Base-by-base conservation (phyloP, 192 early-diverging fungal genomes). In the Dissophora ornata region DNA sequence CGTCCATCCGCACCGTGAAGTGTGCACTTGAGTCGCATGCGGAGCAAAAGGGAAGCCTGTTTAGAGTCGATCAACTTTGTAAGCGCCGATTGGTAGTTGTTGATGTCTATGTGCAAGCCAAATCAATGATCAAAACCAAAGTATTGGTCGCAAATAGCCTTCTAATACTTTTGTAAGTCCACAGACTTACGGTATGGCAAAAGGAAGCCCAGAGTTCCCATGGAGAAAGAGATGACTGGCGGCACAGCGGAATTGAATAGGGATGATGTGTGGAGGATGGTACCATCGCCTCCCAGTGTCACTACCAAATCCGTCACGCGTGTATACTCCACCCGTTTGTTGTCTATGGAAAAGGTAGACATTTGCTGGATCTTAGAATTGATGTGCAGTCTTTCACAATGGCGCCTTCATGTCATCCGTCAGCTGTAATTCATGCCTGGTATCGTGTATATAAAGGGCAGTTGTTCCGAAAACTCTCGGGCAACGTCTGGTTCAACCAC, bases 211-310 rank as follows among this genome's bases (percentile, higher is more conserved):
- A 97, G 74, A 5, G 95, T 95, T 12, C 96, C 96, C 82, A 97
- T 83, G 10, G 96, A 97, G 53, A 97, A 97, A 10, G 94, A 94
- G 45, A 96, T 80, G n/a, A 97, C 88, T 10, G 96, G 96, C 24
- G 96, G 96, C 8, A 90, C 91, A 12, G 82, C 78, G 22, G 80
- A 71, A 16, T 85, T 84, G 71, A 97, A 97, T 28, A 96, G 74
- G 10, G 90, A 92, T 3, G 93, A 93, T 1, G 92, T 83, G 62
- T 97, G 94, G 55, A 97, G 83, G 48, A 97, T 91, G 6, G 96
- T 97, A 22, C 96, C 96, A 66, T 97, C 95, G 28, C 96, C 95
- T 33, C 95, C 96, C 11, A 97, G 82, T n/a, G 95, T 95, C n/a
- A 97, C 84, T 6, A 91, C 93, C 69, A 95, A 90, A 71, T 97